A percentile compares a stretch with the other conserved stretches of the same genome.
Conservation (phyloP, 108 stramenopile species). For the Fistulifera pelliculosa region DNA sequence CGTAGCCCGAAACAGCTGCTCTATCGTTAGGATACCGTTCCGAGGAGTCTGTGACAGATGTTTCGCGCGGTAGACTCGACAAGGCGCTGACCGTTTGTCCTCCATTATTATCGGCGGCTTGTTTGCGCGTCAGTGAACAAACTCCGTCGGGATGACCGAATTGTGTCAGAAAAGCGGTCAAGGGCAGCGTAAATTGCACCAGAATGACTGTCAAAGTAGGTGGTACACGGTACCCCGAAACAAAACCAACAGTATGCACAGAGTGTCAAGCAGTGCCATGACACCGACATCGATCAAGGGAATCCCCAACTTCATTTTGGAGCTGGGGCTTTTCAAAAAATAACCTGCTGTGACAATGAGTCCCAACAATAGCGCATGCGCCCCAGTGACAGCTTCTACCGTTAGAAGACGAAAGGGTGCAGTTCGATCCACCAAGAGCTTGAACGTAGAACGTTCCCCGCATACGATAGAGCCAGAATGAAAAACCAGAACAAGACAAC, state of each 20-base stretch:
- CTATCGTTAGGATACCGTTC: not conserved
- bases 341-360: constrained; percentile 36
- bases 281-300: constrained; percentile 66
- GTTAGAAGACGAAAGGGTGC: constrained; percentile 73
- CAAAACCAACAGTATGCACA: constrained; percentile 59
- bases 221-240: constrained; percentile 68
- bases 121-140: constrained; percentile 15
- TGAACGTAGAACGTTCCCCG: constrained; percentile 74
- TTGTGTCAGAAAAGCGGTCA: constrained; percentile 64
- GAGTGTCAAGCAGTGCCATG: constrained; percentile 79
- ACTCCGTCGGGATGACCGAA: constrained; percentile 58
- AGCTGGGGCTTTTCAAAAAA: constrained; percentile 12
- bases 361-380: constrained; percentile 51
- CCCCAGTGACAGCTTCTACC: constrained; percentile 51
- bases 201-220: constrained; percentile 80
- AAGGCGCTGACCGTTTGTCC: not conserved
- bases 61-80: not conserved
- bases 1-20: constrained; percentile 38
- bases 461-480: constrained; percentile 53
- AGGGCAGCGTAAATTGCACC: constrained; percentile 65
- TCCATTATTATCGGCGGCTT: constrained; percentile 1
- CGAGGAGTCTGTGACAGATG: not conserved
- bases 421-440: constrained; percentile 68
- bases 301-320: constrained; percentile 31
- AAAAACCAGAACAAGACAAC: constrained; percentile 74